Evolutionary conservation across 2,329 filamentous ascomycete species (phyloP).

Genomic region (Verticillium dahliae): DNA sequence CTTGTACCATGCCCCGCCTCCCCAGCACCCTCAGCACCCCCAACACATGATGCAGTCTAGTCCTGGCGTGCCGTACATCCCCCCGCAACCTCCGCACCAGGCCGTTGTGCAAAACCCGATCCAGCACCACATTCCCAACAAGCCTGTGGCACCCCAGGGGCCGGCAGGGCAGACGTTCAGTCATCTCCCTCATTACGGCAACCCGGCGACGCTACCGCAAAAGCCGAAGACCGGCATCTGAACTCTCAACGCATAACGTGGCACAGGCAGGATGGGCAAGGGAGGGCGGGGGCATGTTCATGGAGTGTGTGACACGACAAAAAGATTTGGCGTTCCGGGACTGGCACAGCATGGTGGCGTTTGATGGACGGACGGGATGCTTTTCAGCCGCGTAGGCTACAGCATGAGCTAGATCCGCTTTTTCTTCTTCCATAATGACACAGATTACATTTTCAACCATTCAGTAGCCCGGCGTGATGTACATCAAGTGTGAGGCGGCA

Average conservation of each 20-base stretch:
- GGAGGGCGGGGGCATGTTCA: not conserved
- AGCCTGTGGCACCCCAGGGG: constrained; percentile 35
- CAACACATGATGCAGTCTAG: constrained; percentile 25
- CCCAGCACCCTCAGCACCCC: constrained; percentile 14
- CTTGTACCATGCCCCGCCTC: constrained; percentile 36
- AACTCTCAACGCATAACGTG: not conserved
- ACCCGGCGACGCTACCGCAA: constrained; percentile 53
- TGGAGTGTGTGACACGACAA: not conserved
- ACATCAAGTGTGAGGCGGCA: not conserved
- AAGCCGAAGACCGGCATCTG: constrained; percentile 47
- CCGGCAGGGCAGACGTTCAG: constrained; percentile 37
- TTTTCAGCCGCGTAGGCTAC: constrained; percentile 11
- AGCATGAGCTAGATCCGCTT: constrained; percentile 5
- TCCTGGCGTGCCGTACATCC: constrained; percentile 27
- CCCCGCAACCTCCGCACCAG: constrained; percentile 22
- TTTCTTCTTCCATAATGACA: not conserved
- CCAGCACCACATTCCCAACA: constrained; percentile 38
- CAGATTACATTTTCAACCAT: no score
- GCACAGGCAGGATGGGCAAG: not conserved
- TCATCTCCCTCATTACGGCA: constrained; percentile 51
- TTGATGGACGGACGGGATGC: constrained; percentile 10
- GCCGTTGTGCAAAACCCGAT: constrained; percentile 25
- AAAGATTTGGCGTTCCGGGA: not conserved
- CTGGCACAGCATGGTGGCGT: constrained; percentile 3
- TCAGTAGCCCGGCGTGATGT: no score